phyloP scores from a whole-genome alignment of 1,139 yeast genomes.

The Yamadazyma songkhlaensis region DNA sequence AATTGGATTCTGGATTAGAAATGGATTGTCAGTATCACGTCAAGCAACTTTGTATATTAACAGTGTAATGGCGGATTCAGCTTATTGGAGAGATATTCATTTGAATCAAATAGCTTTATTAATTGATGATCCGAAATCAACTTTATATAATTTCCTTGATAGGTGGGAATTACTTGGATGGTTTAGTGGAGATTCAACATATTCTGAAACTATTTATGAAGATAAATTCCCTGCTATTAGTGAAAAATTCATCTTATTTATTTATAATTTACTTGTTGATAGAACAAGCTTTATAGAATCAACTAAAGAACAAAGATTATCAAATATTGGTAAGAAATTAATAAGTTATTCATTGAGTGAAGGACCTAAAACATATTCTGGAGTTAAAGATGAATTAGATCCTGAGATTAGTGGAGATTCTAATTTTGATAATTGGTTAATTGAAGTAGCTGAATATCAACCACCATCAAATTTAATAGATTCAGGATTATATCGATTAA shows the following conservation, averaged over 20 bases:
- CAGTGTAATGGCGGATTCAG: conserved; percentile 32
- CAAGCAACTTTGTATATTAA: conserved; percentile 41
- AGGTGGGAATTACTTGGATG: conserved; percentile 62
- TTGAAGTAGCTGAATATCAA: conserved; percentile 40
- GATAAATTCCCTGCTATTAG: conserved; percentile 52
- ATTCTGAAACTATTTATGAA: conserved; percentile 49
- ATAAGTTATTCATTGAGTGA: conserved; percentile 49
- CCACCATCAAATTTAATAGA: conserved; percentile 41
- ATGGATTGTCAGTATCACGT: conserved; percentile 55
- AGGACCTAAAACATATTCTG: conserved; percentile 55
- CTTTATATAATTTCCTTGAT: conserved; percentile 49
- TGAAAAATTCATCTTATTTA: conserved; percentile 52
- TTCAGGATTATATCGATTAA: conserved; percentile 45
- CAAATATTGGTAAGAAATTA: conserved; percentile 27
- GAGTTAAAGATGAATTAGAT: conserved; percentile 37
- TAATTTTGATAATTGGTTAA: conserved; percentile 36
- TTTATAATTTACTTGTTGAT: conserved; percentile 56
- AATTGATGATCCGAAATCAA: conserved; percentile 39
- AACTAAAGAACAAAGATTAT: conserved; percentile 22
- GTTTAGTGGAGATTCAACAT: conserved; percentile 39
- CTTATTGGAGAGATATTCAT: conserved; percentile 50
- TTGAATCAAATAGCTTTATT: conserved; percentile 54
- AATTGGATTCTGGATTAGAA: conserved; percentile 87
- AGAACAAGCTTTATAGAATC: conserved; percentile 43
- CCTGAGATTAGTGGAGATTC: conserved; percentile 30